Evolutionary conservation across 139 green algal genomes (phyloP).

Genomic region (Zygnema circumcarinatum): DNA sequence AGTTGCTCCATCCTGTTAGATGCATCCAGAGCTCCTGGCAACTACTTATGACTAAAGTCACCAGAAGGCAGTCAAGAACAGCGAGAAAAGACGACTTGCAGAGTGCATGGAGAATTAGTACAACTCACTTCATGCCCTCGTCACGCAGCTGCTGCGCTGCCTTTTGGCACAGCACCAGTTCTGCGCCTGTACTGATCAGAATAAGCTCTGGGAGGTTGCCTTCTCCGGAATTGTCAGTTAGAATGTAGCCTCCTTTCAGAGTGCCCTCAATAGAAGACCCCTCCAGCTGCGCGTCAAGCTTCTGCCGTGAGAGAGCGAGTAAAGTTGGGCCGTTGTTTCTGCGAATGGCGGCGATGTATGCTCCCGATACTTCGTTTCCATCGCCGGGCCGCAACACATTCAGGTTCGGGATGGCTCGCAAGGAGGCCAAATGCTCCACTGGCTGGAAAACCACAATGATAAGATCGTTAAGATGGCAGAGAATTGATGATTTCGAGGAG

Average conservation of each 20-base stretch:
- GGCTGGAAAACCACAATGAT: conserved; percentile 61
- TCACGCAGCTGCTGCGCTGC: conserved; percentile 80
- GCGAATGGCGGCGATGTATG: conserved; percentile 85
- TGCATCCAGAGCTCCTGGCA: no score
- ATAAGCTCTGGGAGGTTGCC: conserved; percentile 69
- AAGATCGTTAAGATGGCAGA: conserved; percentile 71
- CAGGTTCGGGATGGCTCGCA: conserved; percentile 98
- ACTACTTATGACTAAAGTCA: no score
- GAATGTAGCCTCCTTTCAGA: conserved; percentile 89
- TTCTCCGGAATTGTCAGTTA: conserved; percentile 65
- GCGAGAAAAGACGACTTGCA: background rate
- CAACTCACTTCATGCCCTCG: conserved; percentile 63
- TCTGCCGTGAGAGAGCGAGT: conserved; percentile 94
- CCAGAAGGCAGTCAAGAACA: no score
- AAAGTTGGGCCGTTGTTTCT: conserved; percentile 76
- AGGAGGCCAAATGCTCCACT: conserved; percentile 97
- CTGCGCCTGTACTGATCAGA: conserved; percentile 92
- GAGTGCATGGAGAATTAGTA: background rate
- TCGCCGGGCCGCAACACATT: conserved; percentile 90
- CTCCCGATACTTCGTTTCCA: conserved; percentile 92
- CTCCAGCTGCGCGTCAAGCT: conserved; percentile 87
- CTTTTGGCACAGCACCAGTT: conserved; percentile 86
- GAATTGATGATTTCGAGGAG: no score
- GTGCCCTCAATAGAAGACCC: conserved; percentile 77
- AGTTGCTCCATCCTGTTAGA: no score